Evolutionary conservation across 352 stramenopile genomes (phyloP), one percentile per base, ranked within the genome.

Genomic region (Globisporangium alternatum): DNA sequence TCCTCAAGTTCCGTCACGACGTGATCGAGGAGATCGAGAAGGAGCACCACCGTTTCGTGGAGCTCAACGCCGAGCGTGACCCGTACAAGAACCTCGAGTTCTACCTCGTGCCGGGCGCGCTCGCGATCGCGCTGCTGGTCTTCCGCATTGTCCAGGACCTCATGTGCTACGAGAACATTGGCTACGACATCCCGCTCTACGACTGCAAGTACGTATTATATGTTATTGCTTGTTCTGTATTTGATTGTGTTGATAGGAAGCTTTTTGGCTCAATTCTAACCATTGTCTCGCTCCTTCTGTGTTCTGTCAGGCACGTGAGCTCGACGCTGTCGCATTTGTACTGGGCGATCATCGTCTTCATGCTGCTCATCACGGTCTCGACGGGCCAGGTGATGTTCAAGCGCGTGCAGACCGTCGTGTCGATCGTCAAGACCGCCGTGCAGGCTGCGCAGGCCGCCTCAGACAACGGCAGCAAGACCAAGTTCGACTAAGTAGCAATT

Each of bases 61-160:
- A 97, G 61, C 84, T 98, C 17, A 99, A 99, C 74, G 86, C 91
- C 33, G 88, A 96, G 65, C 90, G 96, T 15, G 98, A 99, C 77
- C 97, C 97, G 60, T 97, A 98, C 75, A 91, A 91, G 65, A 95
- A 97, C 69, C 78, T 91, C 65, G 96, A 91, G 80, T 98, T 89
- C 71, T 99, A 98, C 68, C 67, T 98, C 25, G 78, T 99, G 51
- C 96, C 97, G 2, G 77, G 97, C 28, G 74, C 83, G 9, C 74
- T 99, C 31, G 97, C 95, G 12, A 64, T 97, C 39, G 70, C 81
- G 39, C 83, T 98, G 56, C 89, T 97, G 33, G 72, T 98, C 37
- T 84, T 98, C 58, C 86, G 95, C 54, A 95, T 95, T 63, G 78
- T 76, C 21, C 83, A 93, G 68, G 86, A 95, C 60, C 68, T 95